Evolutionary conservation across 257 asterid species (phyloP), one percentile per base, ranked within the genome.

Genomic region (Galeopsis tetrahit): DNA sequence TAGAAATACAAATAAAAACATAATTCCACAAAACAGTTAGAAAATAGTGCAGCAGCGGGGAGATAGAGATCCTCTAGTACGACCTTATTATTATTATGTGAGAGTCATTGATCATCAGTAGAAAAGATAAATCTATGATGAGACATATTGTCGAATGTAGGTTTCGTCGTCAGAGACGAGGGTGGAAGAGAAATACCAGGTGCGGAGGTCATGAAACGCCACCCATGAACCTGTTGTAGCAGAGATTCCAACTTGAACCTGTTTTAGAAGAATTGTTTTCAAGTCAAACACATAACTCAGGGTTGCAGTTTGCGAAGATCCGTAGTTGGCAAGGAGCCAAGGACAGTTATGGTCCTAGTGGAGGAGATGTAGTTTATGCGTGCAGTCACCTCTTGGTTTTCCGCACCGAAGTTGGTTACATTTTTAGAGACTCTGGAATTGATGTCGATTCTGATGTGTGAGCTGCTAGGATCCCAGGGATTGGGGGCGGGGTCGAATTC

Each of bases 161-260:
- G 11, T 0, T 42, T 42, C 3, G 48, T 42, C 34, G 15, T 31
- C 64, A 1, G 2, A 28, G 10, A 60, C 46, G 14, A 63, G 34
- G 52, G 52, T 15, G 68, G 68, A 63, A 39, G 68, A 1, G 52
- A 63, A 63, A 8, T 38, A 7, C 68, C 68, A 63, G 0, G 52
- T 8, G n/a, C 5, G 4, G 1, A 63, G 0, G 51, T 62, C 49
- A 7, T 36, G 34, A 62, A 38, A 21, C 7, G 32, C 51, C 0
- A 7, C 34, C 6, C 1, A 9, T 0, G 6, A 2, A 7, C 52
- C 68, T 0, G 68, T 38, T n/a, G 52, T 1, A 21, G 15, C 51
- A 3, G 68, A 63, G 34, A 63, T 14, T 17, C 68, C 68, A 5
- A 63, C 68, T 1, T 39, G 68, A 40, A 63, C 68, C 35, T 33